These are phyloP conservation scores for Naganishia sp. DNA, from an alignment of 1,284 basidiomycete genomes.

Conservation along the genomic window DNA sequence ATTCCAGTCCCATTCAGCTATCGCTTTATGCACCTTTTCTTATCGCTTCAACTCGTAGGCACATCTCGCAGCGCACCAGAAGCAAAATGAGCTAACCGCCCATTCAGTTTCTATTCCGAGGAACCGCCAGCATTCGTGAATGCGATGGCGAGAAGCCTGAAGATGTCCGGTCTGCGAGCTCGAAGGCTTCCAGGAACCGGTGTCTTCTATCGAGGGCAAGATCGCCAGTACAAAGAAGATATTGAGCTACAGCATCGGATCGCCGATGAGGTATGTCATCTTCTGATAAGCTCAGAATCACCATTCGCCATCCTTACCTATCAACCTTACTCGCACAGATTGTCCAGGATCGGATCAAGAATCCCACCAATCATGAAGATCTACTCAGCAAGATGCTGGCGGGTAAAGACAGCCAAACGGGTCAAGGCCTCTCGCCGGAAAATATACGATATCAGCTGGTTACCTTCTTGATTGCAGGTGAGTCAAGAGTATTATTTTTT, in stretches of 20 bases:
- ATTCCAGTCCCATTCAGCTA: constrained; percentile 20
- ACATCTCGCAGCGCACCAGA: background rate
- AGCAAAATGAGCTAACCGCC: background rate
- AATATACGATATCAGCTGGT: constrained; percentile 59
- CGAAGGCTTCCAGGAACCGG: constrained; percentile 54
- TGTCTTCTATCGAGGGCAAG: constrained; percentile 50
- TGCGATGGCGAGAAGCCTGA: constrained; percentile 57
- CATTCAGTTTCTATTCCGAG: constrained; percentile 39
- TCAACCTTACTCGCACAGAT: constrained; percentile 40
- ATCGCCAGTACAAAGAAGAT: constrained; percentile 54
- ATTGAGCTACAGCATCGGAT: constrained; percentile 55
- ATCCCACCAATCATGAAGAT: constrained; percentile 56
- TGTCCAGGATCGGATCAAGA: constrained; percentile 52
- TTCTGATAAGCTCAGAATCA: too few relatives aligned
- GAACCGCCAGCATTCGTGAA: constrained; percentile 56
- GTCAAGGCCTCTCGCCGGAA: constrained; percentile 56
- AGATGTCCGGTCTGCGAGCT: constrained; percentile 53
- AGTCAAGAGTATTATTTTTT: background rate
- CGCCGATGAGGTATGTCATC: constrained; percentile 50
- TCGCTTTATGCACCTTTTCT: constrained; percentile 52
- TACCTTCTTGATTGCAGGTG: constrained; percentile 61
- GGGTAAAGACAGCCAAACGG: constrained; percentile 58
- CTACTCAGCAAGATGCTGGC: constrained; percentile 58
- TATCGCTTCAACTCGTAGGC: constrained; percentile 50
- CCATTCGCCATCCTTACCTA: too few relatives aligned